Conservation (phyloP, 1,139 yeast species). For the Taphrina confusa region DNA sequence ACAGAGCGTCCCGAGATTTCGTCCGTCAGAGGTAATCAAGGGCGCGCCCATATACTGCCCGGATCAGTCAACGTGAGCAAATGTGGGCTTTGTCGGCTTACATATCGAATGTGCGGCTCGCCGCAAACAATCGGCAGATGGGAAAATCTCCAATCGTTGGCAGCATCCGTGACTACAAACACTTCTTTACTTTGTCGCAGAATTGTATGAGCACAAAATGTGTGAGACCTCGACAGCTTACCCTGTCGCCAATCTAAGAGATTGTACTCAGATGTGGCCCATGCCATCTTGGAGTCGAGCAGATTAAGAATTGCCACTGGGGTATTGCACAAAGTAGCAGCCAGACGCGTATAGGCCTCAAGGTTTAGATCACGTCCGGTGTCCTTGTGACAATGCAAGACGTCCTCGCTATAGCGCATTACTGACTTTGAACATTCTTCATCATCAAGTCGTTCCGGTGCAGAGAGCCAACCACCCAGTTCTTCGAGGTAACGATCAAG, state of each 20-base stretch:
- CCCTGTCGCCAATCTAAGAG: slow-evolving; percentile 6
- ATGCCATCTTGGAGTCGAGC: slow-evolving; percentile 2
- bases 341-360: slow-evolving; percentile 23
- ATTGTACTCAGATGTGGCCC: slow-evolving; percentile 13
- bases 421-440: not conserved
- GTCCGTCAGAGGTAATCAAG: slow-evolving; percentile 3
- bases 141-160: slow-evolving; percentile 15
- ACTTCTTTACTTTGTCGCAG: not conserved
- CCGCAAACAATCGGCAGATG: slow-evolving; percentile 10
- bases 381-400: slow-evolving; percentile 14
- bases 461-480: slow-evolving; percentile 23
- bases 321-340: slow-evolving; percentile 20
- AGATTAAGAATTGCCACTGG: slow-evolving; percentile 17
- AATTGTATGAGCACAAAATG: slow-evolving; percentile 22
- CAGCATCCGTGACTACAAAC: slow-evolving; percentile 11
- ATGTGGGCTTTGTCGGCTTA: not conserved
- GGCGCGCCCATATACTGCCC: slow-evolving; percentile 21
- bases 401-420: slow-evolving; percentile 3
- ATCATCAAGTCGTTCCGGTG: slow-evolving; percentile 15
- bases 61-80: not conserved
- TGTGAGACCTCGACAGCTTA: slow-evolving; percentile 13
- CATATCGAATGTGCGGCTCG: slow-evolving; percentile 6
- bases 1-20: slow-evolving; percentile 18
- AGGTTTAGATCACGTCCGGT: slow-evolving; percentile 16
- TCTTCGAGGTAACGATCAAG: slow-evolving; percentile 20